Evolutionary conservation across 2,329 filamentous ascomycete species (phyloP), one percentile per base, ranked within the genome.

Genomic region (Macroventuria anomochaeta): DNA sequence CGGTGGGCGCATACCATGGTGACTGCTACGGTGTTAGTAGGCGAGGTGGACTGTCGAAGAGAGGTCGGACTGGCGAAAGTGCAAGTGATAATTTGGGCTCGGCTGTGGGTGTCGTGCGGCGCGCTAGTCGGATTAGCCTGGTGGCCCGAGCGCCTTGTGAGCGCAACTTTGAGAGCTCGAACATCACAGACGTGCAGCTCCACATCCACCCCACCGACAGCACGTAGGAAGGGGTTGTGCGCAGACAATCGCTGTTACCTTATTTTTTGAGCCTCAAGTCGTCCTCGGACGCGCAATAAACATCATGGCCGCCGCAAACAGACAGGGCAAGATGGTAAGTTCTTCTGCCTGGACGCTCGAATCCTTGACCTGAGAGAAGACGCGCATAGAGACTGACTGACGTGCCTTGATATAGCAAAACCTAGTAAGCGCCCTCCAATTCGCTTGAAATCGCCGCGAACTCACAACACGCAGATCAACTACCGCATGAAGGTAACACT

Each of bases 291-390:
- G 77, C 77, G 64, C 64, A 63, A 40, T 46, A 51, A 55, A 52
- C 63, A 74, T 33, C 64, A 81, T 81, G 79, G 65, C 68, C 54
- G 73, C 76, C 44, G 68, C 73, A 33, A 93, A 96, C 85, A 96
- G 96, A 80, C 93, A 97, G 80, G 95, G 95, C 80, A 97, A 99
- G 85, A 97, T 99, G 95, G 95, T 97, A 83, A 84, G 91, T 87
- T 58, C 58, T 57, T 60, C 66, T 62, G 62, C 69, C 66, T 69
- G 68, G 65, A 53, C 55, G 53, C 75, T 75, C 76, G 55, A 61
- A 49, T 64, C 64, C 62, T 64, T 59, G 62, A 58, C 64, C 65
- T 71, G 65, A 71, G 63, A 67, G 75, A 77, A 74, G 70, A 78
- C 70, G 74, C 80, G 74, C 69, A 74, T 75, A 73, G 70, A 62